Conservation (phyloP, 495 filamentous ascomycete genomes). For the Talaromyces adpressus region DNA sequence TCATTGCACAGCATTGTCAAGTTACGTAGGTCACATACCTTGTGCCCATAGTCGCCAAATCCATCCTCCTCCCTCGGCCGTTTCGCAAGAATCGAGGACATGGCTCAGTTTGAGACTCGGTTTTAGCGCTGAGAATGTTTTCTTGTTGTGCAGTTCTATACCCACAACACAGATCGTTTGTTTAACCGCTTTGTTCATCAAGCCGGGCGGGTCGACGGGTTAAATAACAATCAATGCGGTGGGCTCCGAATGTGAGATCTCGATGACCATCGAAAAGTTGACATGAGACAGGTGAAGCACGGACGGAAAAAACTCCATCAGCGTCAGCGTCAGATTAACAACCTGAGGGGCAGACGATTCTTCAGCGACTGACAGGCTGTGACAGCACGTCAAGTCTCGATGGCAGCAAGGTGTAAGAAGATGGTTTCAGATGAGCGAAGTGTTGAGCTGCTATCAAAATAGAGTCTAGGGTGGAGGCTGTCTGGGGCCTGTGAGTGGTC, state of each 20-base stretch:
- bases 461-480: neutral
- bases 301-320: neutral
- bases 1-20: no score
- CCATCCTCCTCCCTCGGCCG: slow-evolving; percentile 19
- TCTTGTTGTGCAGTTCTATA: neutral
- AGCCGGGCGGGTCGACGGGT: neutral
- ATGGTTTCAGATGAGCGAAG: neutral
- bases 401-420: neutral
- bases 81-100: slow-evolving; percentile 16
- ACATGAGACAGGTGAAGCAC: neutral
- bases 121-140: neutral
- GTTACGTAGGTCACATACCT: slow-evolving; percentile 11
- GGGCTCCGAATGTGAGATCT: neutral
- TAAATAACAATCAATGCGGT: slow-evolving; percentile 2
- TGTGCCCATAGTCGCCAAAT: slow-evolving; percentile 14
- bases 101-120: slow-evolving; percentile 3
- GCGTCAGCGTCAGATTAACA: neutral
- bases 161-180: neutral
- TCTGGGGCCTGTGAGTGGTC: neutral
- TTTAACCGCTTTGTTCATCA: neutral
- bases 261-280: neutral
- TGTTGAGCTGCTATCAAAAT: neutral
- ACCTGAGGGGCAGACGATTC: neutral
- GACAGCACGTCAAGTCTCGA: neutral
- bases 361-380: neutral